Conservation (phyloP, 2,329 filamentous ascomycete species). For the Tolypocladium endophyticum region DNA sequence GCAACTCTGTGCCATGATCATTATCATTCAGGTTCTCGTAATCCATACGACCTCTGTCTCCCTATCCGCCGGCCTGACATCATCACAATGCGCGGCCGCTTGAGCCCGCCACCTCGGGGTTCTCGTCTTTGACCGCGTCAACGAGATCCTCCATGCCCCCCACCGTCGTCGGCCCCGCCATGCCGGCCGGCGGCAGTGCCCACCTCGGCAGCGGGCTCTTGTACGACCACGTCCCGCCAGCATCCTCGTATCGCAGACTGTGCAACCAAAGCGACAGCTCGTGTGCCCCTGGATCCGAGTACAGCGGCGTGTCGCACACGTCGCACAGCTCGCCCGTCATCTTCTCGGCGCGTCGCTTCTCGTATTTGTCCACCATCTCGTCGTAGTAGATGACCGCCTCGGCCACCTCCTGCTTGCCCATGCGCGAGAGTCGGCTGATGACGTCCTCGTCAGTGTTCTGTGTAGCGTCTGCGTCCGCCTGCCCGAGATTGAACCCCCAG, state of each 20-base stretch:
- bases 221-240: slow-evolving; percentile 76
- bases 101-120: slow-evolving; percentile 25
- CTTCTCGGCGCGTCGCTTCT: slow-evolving; percentile 84
- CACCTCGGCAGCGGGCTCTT: slow-evolving; percentile 74
- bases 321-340: slow-evolving; percentile 79
- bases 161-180: slow-evolving; percentile 60
- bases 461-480: slow-evolving; percentile 51
- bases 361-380: slow-evolving; percentile 82
- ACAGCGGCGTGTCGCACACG: slow-evolving; percentile 76
- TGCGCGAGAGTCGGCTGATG: slow-evolving; percentile 70
- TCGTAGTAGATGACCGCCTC: slow-evolving; percentile 90
- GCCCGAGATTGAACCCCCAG: slow-evolving; percentile 73
- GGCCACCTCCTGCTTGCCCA: slow-evolving; percentile 91
- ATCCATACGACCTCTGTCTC: not conserved
- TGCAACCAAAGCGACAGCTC: slow-evolving; percentile 92
- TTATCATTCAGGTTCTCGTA: not conserved
- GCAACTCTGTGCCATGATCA: not conserved
- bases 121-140: slow-evolving; percentile 38
- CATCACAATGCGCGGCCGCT: too few species aligned
- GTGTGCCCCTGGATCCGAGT: slow-evolving; percentile 82
- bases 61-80: not conserved
- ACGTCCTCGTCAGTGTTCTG: slow-evolving; percentile 79
- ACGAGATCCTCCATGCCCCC: slow-evolving; percentile 50
- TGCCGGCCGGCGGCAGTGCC: slow-evolving; percentile 70
- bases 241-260: slow-evolving; percentile 80